A percentile compares a stretch with the other conserved stretches of the same genome.
Conservation (phyloP, 176 grass and related monocot species). For the Olyra latifolia region DNA sequence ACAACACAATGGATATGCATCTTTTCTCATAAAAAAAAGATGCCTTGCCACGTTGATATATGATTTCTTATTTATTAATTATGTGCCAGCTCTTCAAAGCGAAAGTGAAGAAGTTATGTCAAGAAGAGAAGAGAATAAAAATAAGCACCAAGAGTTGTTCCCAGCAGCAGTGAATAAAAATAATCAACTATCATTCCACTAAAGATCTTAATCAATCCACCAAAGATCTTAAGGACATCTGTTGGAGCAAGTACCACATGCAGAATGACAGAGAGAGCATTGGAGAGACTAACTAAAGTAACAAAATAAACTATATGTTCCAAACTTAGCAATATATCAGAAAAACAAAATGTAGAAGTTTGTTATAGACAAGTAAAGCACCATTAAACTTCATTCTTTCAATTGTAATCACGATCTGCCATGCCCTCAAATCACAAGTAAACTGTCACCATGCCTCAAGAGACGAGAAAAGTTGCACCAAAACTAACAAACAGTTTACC, state of each 20-base stretch:
- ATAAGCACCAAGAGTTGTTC: background rate
- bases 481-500: background rate
- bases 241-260: background rate
- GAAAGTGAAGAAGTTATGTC: background rate
- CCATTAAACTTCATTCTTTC: conserved; percentile 14
- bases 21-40: background rate
- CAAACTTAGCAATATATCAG: background rate
- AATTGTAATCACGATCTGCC: conserved; percentile 9
- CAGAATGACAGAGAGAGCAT: background rate
- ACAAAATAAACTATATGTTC: background rate
- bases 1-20: background rate
- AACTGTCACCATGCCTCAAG: background rate
- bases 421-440: background rate
- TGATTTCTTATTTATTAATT: background rate
- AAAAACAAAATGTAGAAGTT: conserved; percentile 15
- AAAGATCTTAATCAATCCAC: background rate
- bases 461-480: background rate
- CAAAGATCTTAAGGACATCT: conserved; percentile 2
- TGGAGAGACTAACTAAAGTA: background rate
- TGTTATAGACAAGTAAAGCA: conserved; percentile 7
- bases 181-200: background rate
- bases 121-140: conserved; percentile 9
- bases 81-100: background rate
- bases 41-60: background rate
- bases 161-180: background rate